Conservation (phyloP, 75 land plant species). For the Adiantum capillusveneris region DNA sequence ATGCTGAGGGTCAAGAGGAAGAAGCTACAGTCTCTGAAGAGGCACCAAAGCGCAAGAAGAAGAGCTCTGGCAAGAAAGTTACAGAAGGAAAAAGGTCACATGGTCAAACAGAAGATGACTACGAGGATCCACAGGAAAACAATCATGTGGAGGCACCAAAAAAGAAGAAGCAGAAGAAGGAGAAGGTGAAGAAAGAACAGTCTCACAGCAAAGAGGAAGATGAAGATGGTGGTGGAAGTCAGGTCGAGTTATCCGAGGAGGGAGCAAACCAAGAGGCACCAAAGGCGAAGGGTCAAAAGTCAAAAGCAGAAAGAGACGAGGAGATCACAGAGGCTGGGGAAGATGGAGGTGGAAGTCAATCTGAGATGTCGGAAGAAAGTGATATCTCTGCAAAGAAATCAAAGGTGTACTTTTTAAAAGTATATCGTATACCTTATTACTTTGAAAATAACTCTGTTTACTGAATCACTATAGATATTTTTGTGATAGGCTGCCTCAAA, state of each 20-base stretch:
- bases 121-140: slow-evolving; percentile 2
- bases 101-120: slow-evolving; percentile 3
- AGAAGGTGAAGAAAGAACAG: not conserved
- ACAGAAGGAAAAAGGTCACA: not conserved
- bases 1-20: slow-evolving; percentile 10
- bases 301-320: not conserved
- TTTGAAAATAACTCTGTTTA: too few relatives aligned
- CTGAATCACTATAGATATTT: too few relatives aligned
- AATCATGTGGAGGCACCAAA: slow-evolving; percentile 1
- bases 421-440: too few relatives aligned
- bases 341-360: too few relatives aligned
- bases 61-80: too few relatives aligned
- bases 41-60: too few relatives aligned
- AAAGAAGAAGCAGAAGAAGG: slow-evolving; percentile 5
- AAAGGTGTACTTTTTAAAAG: too few relatives aligned
- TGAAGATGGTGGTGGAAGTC: not conserved
- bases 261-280: not conserved
- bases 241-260: not conserved
- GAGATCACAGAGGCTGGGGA: not conserved
- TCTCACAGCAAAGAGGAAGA: not conserved
- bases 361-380: not conserved
- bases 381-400: not conserved
- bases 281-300: not conserved
- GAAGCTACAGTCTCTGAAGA: slow-evolving; percentile 11
- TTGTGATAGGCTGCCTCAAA: slow-evolving; percentile 5